phyloP scores from a whole-genome alignment of 2,329 filamentous ascomycete genomes.

The Fusarium gaditjirri region DNA sequence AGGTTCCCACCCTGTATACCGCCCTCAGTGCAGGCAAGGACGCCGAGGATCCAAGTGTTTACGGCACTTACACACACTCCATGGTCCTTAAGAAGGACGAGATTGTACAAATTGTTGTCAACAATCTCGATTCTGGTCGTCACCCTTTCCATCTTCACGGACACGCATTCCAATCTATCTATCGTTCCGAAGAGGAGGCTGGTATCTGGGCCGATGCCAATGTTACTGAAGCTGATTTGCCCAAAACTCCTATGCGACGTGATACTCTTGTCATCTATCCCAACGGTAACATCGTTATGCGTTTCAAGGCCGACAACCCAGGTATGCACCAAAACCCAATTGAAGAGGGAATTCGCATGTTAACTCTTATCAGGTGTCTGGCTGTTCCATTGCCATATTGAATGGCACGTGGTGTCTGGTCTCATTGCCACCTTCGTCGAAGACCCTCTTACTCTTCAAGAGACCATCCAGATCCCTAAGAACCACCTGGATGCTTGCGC shows the following conservation, averaged over 20 bases:
- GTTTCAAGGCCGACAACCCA: slow-evolving; percentile 74
- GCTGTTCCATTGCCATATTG: slow-evolving; percentile 84
- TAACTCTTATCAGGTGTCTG: slow-evolving; percentile 60
- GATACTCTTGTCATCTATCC: slow-evolving; percentile 76
- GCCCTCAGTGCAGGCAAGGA: slow-evolving; percentile 71
- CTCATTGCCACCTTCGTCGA: slow-evolving; percentile 73
- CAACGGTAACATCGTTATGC: slow-evolving; percentile 75
- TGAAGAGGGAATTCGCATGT: background rate
- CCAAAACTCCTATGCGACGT: slow-evolving; percentile 69
- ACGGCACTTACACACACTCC: slow-evolving; percentile 73
- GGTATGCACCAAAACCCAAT: slow-evolving; percentile 51
- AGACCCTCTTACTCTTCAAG: slow-evolving; percentile 71
- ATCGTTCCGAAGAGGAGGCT: slow-evolving; percentile 67
- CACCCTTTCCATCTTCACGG: slow-evolving; percentile 86
- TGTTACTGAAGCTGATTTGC: slow-evolving; percentile 58
- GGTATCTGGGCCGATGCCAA: slow-evolving; percentile 62
- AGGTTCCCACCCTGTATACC: slow-evolving; percentile 84
- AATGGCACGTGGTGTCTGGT: slow-evolving; percentile 78
- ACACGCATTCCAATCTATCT: slow-evolving; percentile 76
- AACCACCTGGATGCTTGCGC: slow-evolving; percentile 69
- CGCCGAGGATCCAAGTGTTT: slow-evolving; percentile 68
- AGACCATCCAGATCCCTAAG: slow-evolving; percentile 67
- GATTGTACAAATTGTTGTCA: slow-evolving; percentile 77
- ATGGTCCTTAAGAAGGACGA: slow-evolving; percentile 75
- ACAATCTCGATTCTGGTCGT: slow-evolving; percentile 77